These are phyloP conservation scores for Populus hybrid DNA, from an alignment of 441 rosid species.

Conservation along the genomic window DNA sequence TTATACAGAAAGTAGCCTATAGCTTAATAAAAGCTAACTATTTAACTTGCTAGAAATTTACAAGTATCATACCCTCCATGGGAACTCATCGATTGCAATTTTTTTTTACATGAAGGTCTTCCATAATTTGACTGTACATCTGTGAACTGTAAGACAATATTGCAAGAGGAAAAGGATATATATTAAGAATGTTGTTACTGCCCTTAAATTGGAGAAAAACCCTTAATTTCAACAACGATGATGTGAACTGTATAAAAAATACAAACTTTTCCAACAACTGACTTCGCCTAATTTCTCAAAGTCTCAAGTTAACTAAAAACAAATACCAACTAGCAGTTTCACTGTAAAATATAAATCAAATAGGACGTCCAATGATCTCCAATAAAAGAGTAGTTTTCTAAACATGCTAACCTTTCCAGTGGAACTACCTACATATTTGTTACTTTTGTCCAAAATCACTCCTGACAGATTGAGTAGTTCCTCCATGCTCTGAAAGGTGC, in stretches of 20 bases:
- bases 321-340: background rate
- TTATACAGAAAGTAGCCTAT: slow-evolving; percentile 7
- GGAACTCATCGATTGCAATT: slow-evolving; percentile 7
- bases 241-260: background rate
- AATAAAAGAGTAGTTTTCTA: background rate
- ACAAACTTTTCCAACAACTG: background rate
- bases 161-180: background rate
- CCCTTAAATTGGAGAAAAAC: background rate
- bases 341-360: background rate
- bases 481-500: slow-evolving; percentile 50
- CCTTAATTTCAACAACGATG: background rate
- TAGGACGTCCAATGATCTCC: background rate
- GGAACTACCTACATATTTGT: slow-evolving; percentile 20
- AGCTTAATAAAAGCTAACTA: background rate
- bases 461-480: slow-evolving; percentile 42
- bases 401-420: slow-evolving; percentile 42
- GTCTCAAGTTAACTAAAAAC: background rate
- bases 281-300: background rate
- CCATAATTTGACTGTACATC: slow-evolving; percentile 18
- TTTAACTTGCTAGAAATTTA: background rate
- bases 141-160: slow-evolving; percentile 21
- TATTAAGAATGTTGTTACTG: background rate
- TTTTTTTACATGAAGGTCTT: slow-evolving; percentile 17
- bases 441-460: slow-evolving; percentile 18
- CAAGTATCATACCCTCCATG: slow-evolving; percentile 21